Base-by-base conservation (phyloP, 164 flowering plant species). In the Macadamia tetraphylla region DNA sequence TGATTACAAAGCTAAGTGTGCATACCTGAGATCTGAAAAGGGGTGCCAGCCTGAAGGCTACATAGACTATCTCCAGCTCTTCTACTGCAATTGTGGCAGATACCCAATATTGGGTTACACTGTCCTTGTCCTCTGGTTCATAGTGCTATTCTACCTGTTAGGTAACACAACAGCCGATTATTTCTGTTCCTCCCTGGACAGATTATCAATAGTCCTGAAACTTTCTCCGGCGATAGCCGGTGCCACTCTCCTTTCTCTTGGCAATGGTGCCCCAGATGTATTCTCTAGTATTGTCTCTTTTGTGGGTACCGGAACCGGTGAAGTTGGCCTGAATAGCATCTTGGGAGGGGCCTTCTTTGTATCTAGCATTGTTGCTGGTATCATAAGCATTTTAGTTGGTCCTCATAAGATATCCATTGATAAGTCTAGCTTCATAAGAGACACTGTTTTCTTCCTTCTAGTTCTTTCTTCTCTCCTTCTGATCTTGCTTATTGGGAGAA, bases 161-260 rank as follows among this genome's bases (percentile, higher is more conserved):
- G 88, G 84, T 0, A 70, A 86, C 64, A 86, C 90, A 9, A 80
- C 87, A 10, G 74, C 88, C 0, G 63, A 73, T 15, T 86, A 83
- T 77, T 86, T 86, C 73, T 81, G 85, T 67, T 66, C 81, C 35
- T 80, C 84, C 0, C 65, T 84, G 9, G 88, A 83, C 40, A 67
- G 75, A 61, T 67, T 86, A 64, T 81, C 90, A 3, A 73, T 49
- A 29, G 31, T 79, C 59, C 58, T 86, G 65, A 81, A 76, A 18
- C 84, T 86, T 9, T 78, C 90, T 13, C 90, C 90, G 1, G 74
- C 84, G 2, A 77, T 86, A 6, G 88, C 90, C 42, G 90, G 90
- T n/a, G 75, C 79, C 35, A 84, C 88, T 9, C 84, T 86, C 14
- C 83, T 86, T 58, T 79, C 90, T 0, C 77, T 86, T 0, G 90